Evolutionary conservation across 495 filamentous ascomycete species (phyloP).

Genomic region (Penicillium lividum): DNA sequence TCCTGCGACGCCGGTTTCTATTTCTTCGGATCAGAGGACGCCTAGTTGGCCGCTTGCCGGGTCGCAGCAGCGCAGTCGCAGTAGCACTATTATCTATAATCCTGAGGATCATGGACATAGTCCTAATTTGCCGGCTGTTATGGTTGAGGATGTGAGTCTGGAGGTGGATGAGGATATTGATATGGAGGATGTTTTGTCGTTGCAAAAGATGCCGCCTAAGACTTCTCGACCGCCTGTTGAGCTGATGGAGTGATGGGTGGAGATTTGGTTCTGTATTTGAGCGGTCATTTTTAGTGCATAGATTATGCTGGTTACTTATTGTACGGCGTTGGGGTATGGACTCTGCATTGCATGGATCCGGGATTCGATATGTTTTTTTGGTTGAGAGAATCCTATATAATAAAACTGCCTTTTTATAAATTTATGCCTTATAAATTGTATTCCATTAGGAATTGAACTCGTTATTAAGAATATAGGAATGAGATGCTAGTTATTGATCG

Average conservation of each 20-base stretch:
- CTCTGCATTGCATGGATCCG: constrained; percentile 2
- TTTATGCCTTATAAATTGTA: too few relatives aligned
- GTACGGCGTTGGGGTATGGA: constrained; percentile 10
- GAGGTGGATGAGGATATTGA: constrained; percentile 45
- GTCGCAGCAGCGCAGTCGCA: constrained; percentile 53
- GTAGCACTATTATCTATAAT: constrained; percentile 72
- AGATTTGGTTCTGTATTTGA: constrained; percentile 14
- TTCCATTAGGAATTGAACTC: not conserved
- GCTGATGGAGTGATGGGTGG: constrained; percentile 62
- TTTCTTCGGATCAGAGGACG: constrained; percentile 41
- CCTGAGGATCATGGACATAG: constrained; percentile 73
- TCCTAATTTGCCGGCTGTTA: constrained; percentile 81
- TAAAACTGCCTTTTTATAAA: not conserved
- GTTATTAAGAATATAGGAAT: not conserved
- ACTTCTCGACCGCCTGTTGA: constrained; percentile 88
- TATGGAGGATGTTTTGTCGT: constrained; percentile 42
- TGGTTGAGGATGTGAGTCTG: constrained; percentile 85
- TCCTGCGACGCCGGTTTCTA: constrained; percentile 39
- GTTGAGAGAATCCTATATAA: not conserved
- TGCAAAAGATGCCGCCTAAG: constrained; percentile 64
- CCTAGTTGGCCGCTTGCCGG: constrained; percentile 38
- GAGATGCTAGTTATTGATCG: not conserved
- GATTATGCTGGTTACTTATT: not conserved
- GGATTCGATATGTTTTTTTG: not conserved
- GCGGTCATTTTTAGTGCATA: constrained; percentile 17